Evolutionary conservation across 129 eudicot genomes (phyloP).

Genomic region (Gnaphalium uliginosum): DNA sequence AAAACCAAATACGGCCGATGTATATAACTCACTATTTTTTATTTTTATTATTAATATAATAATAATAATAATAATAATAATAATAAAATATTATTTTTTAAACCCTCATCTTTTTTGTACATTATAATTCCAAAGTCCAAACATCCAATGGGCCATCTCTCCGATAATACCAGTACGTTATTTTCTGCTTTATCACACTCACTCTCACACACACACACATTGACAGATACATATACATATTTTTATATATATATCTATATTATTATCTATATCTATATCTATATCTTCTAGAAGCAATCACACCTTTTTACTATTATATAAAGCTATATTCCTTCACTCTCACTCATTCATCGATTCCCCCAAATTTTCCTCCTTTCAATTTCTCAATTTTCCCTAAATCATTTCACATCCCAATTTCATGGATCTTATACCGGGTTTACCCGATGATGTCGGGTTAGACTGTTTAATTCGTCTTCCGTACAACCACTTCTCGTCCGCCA

Average conservation of each 20-base stretch:
- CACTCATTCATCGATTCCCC: background rate
- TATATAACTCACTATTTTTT: background rate
- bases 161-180: no score
- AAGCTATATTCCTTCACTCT: background rate
- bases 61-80: no score
- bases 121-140: no score
- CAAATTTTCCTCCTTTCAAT: background rate
- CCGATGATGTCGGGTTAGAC: slow-evolving; percentile 53
- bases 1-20: slow-evolving; percentile 4
- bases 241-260: background rate
- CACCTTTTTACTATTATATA: background rate
- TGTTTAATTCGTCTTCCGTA: slow-evolving; percentile 53
- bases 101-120: no score
- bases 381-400: background rate
- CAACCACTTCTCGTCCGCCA: slow-evolving; percentile 39
- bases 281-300: background rate
- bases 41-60: background rate
- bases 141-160: no score
- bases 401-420: background rate
- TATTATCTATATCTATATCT: background rate
- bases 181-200: background rate
- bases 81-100: background rate
- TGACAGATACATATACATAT: background rate
- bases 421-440: slow-evolving; percentile 69
- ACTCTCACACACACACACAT: background rate